Percentiles rank a stretch among this genome's conserved stretches.
These are phyloP conservation scores for Helotiales sp. DNA, from an alignment of 2,329 filamentous ascomycete genomes.

Conservation along the genomic window DNA sequence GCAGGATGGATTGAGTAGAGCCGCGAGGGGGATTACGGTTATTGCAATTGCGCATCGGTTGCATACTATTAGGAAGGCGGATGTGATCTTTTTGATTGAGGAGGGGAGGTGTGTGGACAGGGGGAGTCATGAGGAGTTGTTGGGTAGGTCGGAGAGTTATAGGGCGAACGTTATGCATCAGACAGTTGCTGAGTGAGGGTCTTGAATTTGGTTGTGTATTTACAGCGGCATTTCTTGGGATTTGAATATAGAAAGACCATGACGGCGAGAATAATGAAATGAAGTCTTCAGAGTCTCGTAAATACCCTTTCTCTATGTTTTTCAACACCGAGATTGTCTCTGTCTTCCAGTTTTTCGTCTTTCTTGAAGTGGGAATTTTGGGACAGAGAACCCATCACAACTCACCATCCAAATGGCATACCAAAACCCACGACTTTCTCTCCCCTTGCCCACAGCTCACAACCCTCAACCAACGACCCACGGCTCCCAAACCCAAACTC, in stretches of 20 bases:
- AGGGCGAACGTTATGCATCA: constrained; percentile 55
- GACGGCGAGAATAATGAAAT: too few species aligned
- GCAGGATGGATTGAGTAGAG: constrained; percentile 67
- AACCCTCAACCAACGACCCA: too few species aligned
- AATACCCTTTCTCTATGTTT: too few species aligned
- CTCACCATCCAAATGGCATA: not conserved
- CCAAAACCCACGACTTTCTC: not conserved
- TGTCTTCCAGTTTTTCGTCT: too few species aligned
- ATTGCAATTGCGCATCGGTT: constrained; percentile 63
- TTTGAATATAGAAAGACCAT: not conserved
- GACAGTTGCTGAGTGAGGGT: constrained; percentile 33
- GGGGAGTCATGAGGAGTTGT: constrained; percentile 59
- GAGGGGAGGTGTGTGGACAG: constrained; percentile 57
- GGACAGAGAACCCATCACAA: too few species aligned
- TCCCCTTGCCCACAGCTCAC: too few species aligned
- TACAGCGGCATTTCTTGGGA: not conserved
- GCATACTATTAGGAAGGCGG: constrained; percentile 60
- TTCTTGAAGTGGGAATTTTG: too few species aligned
- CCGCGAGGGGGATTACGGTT: constrained; percentile 57
- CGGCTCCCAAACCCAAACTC: too few species aligned
- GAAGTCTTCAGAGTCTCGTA: too few species aligned
- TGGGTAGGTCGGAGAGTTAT: constrained; percentile 56
- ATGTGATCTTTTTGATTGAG: constrained; percentile 63
- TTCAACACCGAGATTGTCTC: too few species aligned
- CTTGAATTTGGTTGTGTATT: not conserved